phyloP scores from a whole-genome alignment of 2,329 filamentous ascomycete species.

The Fusarium haematococcum region DNA sequence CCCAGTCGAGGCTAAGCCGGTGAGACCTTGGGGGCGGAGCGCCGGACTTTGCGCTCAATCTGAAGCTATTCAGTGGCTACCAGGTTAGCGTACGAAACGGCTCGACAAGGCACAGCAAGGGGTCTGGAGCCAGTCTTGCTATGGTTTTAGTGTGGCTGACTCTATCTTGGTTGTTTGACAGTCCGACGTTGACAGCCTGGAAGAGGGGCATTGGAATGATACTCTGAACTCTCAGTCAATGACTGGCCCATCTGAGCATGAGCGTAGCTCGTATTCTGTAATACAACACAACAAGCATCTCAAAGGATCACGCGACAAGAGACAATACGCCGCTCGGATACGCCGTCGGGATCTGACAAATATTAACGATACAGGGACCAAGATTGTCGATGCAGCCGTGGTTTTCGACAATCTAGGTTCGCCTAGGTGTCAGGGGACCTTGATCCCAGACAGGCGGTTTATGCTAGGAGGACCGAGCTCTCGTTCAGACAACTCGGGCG shows the following conservation, averaged over 20 bases:
- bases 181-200: not conserved
- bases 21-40: not conserved
- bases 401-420: conserved; percentile 17
- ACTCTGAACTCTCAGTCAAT: not conserved
- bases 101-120: not conserved
- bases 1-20: not conserved
- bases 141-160: not conserved
- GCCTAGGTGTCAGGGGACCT: not conserved
- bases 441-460: not conserved
- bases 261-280: not conserved
- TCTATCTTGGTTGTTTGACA: not conserved
- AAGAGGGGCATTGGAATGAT: not conserved
- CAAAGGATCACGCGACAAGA: not conserved
- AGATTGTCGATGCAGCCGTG: conserved; percentile 8
- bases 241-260: not conserved
- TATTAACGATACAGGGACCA: not conserved
- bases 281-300: not conserved
- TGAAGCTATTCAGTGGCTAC: conserved; percentile 1
- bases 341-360: not conserved
- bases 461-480: not conserved
- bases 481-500: not conserved
- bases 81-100: not conserved
- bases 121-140: not conserved
- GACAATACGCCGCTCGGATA: not conserved
- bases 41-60: not conserved